Evolutionary conservation across 176 grass and related monocot genomes (phyloP).

Genomic region (Oryza glumipatula): DNA sequence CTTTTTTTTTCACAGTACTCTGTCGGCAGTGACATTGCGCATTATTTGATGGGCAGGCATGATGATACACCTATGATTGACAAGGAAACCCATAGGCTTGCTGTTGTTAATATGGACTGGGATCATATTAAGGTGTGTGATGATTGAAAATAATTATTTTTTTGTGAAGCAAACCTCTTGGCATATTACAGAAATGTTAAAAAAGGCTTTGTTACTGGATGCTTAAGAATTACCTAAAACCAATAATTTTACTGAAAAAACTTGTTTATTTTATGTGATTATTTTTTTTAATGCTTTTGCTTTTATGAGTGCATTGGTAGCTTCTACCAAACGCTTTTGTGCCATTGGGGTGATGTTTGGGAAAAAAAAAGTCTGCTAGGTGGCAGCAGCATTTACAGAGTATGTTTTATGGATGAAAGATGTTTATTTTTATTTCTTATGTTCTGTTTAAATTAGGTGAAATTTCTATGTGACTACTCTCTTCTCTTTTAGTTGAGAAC

Average conservation of each 20-base stretch:
- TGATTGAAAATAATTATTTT: slow-evolving; percentile 18
- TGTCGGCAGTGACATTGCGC: slow-evolving; percentile 63
- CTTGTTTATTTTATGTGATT: neutral
- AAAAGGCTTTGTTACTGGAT: slow-evolving; percentile 4
- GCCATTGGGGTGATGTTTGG: neutral
- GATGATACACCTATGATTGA: slow-evolving; percentile 70
- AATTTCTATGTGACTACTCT: neutral
- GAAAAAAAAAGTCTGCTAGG: neutral
- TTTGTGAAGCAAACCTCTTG: neutral
- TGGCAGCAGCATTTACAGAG: neutral
- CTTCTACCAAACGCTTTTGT: neutral
- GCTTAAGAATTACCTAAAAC: neutral
- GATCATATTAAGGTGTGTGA: slow-evolving; percentile 81
- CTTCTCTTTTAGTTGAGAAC: neutral
- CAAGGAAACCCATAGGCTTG: slow-evolving; percentile 81
- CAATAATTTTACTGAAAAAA: neutral
- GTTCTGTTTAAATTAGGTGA: neutral
- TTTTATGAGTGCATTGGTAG: neutral
- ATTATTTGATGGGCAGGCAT: slow-evolving; percentile 66
- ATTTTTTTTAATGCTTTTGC: neutral
- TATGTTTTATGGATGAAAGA: neutral
- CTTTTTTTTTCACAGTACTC: slow-evolving; percentile 48
- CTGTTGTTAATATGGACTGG: slow-evolving; percentile 94
- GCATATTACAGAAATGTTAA: neutral
- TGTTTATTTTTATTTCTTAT: neutral